Base-by-base conservation (phyloP, 495 filamentous ascomycete species). In the Cercophora newfieldiana region DNA sequence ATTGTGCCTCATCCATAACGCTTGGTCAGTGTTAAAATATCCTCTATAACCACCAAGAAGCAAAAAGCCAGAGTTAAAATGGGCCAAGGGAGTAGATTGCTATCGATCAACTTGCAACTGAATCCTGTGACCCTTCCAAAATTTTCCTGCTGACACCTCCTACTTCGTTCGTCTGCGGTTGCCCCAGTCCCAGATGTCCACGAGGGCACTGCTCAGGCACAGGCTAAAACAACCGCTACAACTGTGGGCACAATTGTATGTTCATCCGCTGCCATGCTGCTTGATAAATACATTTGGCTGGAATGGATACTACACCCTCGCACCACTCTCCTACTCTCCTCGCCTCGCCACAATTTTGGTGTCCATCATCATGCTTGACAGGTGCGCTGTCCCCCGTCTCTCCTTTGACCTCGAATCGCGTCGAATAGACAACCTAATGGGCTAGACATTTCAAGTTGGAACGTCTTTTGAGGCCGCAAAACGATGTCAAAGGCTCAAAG, bases 271-370 rank as follows among this genome's bases (percentile, higher is more conserved):
- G n/a, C 44, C 62, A 60, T 61, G 48, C 64, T 66, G 24, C 50
- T 49, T 61, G 44, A 22, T 66, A 66, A 16, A 56, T 66, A 63
- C 59, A 66, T 62, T 59, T 61, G 51, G 49, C 33, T 55, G 61
- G 31, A 58, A 62, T 61, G 26, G 51, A 66, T 66, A 62, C 56
- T 66, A 47, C 64, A 12, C 16, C 56, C 21, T 28, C 49, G 28
- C 48, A 22, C 22, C 19, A 19, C 19, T 31, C 22, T 47, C 37
- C 55, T 30, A 5, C 61, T 22, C 30, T 16, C 14, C 49, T n/a
- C 56, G 7, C 28, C 54, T 28, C 48, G 24, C 54, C 47, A 61
- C 58, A 21, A 55, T 22, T 55, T 55, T 66, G 56, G 26, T 28
- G 47, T 53, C 61, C 6, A 37, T 30, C 47, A 21, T 26, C 56